These are phyloP conservation scores for Sphaerostilbella broomeana DNA, from an alignment of 2,329 filamentous ascomycete species.

Conservation along the genomic window DNA sequence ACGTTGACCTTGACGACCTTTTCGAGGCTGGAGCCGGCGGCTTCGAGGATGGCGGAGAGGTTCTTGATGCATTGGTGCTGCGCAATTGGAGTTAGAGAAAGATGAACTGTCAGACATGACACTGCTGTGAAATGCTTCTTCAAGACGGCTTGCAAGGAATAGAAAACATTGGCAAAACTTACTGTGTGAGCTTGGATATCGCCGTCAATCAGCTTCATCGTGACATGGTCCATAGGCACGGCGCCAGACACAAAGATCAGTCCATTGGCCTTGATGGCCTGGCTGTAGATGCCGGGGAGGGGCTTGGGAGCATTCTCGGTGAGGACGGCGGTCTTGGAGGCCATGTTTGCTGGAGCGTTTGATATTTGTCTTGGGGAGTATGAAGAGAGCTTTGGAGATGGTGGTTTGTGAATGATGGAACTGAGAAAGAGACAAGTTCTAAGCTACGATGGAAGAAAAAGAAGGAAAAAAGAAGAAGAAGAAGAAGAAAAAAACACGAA, in stretches of 20 bases:
- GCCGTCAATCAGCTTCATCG: slow-evolving; percentile 54
- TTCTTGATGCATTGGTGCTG: slow-evolving; percentile 62
- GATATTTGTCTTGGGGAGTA: background rate
- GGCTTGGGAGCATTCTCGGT: slow-evolving; percentile 37
- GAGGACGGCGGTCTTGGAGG: slow-evolving; percentile 30
- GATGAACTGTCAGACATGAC: background rate
- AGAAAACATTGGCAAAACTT: background rate
- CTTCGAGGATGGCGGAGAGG: slow-evolving; percentile 61
- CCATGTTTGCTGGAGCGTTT: slow-evolving; percentile 23
- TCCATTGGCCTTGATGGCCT: slow-evolving; percentile 60
- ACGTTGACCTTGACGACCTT: slow-evolving; percentile 68
- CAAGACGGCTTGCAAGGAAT: too few species aligned
- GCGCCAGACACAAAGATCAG: slow-evolving; percentile 67
- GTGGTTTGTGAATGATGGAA: background rate
- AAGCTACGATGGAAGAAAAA: background rate
- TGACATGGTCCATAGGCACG: slow-evolving; percentile 56
- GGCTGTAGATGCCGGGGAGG: slow-evolving; percentile 35
- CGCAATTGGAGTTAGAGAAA: background rate
- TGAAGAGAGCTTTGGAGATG: background rate
- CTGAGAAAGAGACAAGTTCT: background rate
- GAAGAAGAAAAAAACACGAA: background rate
- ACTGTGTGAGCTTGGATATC: slow-evolving; percentile 59
- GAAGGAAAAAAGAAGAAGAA: background rate
- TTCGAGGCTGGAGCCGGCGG: slow-evolving; percentile 56
- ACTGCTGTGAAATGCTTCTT: too few species aligned